Evolutionary conservation across 371 early-diverging fungal species (phyloP).

Genomic region (Apophysomyces trapeziformis): DNA sequence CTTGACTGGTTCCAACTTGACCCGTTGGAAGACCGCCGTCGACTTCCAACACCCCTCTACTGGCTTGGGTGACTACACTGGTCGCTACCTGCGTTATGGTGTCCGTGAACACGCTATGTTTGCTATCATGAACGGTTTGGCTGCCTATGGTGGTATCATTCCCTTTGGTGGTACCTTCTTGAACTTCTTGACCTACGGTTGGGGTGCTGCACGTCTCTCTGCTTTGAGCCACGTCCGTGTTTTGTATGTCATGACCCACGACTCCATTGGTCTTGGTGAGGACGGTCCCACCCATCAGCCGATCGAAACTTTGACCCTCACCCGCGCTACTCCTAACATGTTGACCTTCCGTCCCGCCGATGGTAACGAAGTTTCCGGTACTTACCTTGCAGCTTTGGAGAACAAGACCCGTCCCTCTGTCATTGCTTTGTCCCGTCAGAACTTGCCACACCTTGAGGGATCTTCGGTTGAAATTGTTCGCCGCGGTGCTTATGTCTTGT

Average conservation of each 20-base stretch:
- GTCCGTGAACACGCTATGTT: slow-evolving; percentile 99
- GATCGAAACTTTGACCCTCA: slow-evolving; percentile 92
- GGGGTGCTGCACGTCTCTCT: slow-evolving; percentile 92
- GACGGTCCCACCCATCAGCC: slow-evolving; percentile 99
- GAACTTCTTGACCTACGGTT: slow-evolving; percentile 92
- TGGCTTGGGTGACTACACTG: slow-evolving; percentile 77
- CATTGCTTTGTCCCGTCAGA: slow-evolving; percentile 94
- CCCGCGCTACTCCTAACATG: slow-evolving; percentile 97
- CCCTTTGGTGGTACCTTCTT: slow-evolving; percentile 97
- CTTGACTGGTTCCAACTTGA: slow-evolving; percentile 93
- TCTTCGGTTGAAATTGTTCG: slow-evolving; percentile 78
- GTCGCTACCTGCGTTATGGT: slow-evolving; percentile 96
- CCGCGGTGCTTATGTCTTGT: slow-evolving; percentile 81
- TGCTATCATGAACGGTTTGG: slow-evolving; percentile 95
- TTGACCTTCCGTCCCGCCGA: slow-evolving; percentile 94
- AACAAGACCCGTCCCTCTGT: slow-evolving; percentile 79
- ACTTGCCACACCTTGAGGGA: slow-evolving; percentile 88
- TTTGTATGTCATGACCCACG: slow-evolving; percentile 99
- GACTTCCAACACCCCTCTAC: slow-evolving; percentile 86
- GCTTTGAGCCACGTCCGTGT: slow-evolving; percentile 90
- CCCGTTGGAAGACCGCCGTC: slow-evolving; percentile 87
- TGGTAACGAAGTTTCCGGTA: slow-evolving; percentile 94
- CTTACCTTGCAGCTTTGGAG: slow-evolving; percentile 83
- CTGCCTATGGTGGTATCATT: slow-evolving; percentile 89
- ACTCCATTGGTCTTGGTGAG: slow-evolving; percentile 99